These are phyloP conservation scores for Phytomonas francai DNA, from an alignment of 208 protist genomes.

Conservation along the genomic window DNA sequence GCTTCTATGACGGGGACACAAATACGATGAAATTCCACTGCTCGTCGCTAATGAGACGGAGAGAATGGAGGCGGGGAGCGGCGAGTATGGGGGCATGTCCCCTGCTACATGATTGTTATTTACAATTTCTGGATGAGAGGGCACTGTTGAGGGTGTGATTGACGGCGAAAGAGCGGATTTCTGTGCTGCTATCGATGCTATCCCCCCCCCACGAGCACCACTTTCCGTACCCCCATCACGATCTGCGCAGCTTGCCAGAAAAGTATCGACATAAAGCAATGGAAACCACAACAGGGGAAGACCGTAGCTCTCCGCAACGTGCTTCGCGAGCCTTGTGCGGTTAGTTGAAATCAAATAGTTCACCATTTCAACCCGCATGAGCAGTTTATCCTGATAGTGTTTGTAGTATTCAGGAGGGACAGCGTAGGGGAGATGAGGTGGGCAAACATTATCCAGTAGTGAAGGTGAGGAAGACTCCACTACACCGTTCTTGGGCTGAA, in stretches of 20 bases:
- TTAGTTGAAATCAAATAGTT: constrained; percentile 74
- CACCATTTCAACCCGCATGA: constrained; percentile 68
- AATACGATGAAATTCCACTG: background rate
- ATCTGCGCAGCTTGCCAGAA: background rate
- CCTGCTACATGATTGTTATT: background rate
- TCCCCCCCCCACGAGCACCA: no score
- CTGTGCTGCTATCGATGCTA: no score
- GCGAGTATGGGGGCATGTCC: background rate
- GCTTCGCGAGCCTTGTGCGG: constrained; percentile 35
- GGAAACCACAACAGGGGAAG: constrained; percentile 75
- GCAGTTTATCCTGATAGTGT: constrained; percentile 31
- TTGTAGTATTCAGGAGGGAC: constrained; percentile 40
- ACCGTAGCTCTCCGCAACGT: constrained; percentile 51
- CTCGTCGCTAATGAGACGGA: constrained; percentile 15
- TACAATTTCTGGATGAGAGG: no score
- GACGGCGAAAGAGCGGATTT: no score
- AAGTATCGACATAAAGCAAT: constrained; percentile 18
- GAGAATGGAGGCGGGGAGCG: constrained; percentile 12
- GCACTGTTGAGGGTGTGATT: no score
- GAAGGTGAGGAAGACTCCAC: no score
- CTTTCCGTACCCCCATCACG: background rate
- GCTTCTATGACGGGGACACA: background rate
- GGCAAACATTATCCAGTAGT: constrained; percentile 44
- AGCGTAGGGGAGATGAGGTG: constrained; percentile 36
- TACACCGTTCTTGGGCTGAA: no score